These are phyloP conservation scores for Vanderwaltozyma yarrowii DNA, from an alignment of 805 yeast species.

Conservation along the genomic window DNA sequence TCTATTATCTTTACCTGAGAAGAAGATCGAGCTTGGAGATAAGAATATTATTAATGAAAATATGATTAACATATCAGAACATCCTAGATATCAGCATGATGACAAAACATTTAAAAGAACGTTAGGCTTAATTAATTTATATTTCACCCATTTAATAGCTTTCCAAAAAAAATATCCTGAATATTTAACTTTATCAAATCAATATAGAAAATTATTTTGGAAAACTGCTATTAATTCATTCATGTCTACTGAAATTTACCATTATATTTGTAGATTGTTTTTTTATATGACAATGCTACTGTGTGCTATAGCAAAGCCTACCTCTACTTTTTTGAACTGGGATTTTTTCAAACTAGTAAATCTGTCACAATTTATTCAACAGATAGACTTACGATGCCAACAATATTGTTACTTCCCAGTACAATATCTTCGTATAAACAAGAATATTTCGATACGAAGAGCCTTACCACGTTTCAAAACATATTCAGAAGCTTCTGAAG, in stretches of 20 bases:
- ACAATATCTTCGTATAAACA: slow-evolving; percentile 52
- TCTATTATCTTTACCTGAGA: slow-evolving; percentile 40
- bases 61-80: slow-evolving; percentile 2
- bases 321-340: slow-evolving; percentile 13
- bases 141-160: slow-evolving; percentile 12
- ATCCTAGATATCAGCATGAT: slow-evolving; percentile 9
- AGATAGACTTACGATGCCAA: slow-evolving; percentile 64
- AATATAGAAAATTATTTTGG: neutral
- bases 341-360: slow-evolving; percentile 11
- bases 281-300: slow-evolving; percentile 4
- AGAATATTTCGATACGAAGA: slow-evolving; percentile 5
- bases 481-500: slow-evolving; percentile 8
- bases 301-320: slow-evolving; percentile 11
- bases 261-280: neutral
- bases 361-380: slow-evolving; percentile 58
- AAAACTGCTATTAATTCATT: neutral
- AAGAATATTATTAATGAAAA: slow-evolving; percentile 5
- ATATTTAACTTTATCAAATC: neutral
- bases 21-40: slow-evolving; percentile 13
- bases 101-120: slow-evolving; percentile 9
- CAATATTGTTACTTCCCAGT: slow-evolving; percentile 72
- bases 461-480: slow-evolving; percentile 10
- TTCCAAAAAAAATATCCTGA: slow-evolving; percentile 11
- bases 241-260: neutral
- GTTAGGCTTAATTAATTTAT: slow-evolving; percentile 16